Evolutionary conservation across 2,329 filamentous ascomycete species (phyloP).

Genomic region (Scolecobasidium constrictum): DNA sequence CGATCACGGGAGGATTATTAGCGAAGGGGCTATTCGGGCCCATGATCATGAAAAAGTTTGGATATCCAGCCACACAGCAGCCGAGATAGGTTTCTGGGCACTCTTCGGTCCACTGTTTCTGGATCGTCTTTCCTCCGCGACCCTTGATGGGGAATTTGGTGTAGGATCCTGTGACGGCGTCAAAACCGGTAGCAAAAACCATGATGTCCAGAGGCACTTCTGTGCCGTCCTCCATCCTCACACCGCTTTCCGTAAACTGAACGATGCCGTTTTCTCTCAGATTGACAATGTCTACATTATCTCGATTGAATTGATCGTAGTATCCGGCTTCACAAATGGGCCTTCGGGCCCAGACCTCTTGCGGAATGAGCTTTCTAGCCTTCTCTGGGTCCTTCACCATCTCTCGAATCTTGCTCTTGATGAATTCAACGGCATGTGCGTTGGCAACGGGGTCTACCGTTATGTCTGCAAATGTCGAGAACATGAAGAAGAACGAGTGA

Average conservation of each 20-base stretch:
- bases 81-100: slow-evolving; percentile 45
- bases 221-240: slow-evolving; percentile 29
- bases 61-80: slow-evolving; percentile 51
- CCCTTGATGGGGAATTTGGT: neutral
- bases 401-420: slow-evolving; percentile 16
- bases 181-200: slow-evolving; percentile 35
- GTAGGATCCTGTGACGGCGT: slow-evolving; percentile 12
- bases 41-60: slow-evolving; percentile 43
- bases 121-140: neutral
- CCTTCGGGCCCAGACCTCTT: slow-evolving; percentile 5
- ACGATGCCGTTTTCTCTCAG: slow-evolving; percentile 34
- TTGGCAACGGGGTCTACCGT: slow-evolving; percentile 16
- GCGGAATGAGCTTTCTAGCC: slow-evolving; percentile 36
- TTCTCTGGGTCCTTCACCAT: slow-evolving; percentile 42
- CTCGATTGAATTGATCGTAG: slow-evolving; percentile 19
- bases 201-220: slow-evolving; percentile 29
- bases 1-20: slow-evolving; percentile 1
- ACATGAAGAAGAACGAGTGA: slow-evolving; percentile 23
- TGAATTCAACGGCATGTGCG: slow-evolving; percentile 16
- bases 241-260: slow-evolving; percentile 23
- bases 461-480: slow-evolving; percentile 17
- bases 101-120: slow-evolving; percentile 1
- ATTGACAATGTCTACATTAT: slow-evolving; percentile 42
- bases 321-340: slow-evolving; percentile 10
- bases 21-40: slow-evolving; percentile 1